Evolutionary conservation across 2,329 filamentous ascomycete genomes (phyloP), one percentile per base, ranked within the genome.

Genomic region (Teratosphaeria zuluensis): DNA sequence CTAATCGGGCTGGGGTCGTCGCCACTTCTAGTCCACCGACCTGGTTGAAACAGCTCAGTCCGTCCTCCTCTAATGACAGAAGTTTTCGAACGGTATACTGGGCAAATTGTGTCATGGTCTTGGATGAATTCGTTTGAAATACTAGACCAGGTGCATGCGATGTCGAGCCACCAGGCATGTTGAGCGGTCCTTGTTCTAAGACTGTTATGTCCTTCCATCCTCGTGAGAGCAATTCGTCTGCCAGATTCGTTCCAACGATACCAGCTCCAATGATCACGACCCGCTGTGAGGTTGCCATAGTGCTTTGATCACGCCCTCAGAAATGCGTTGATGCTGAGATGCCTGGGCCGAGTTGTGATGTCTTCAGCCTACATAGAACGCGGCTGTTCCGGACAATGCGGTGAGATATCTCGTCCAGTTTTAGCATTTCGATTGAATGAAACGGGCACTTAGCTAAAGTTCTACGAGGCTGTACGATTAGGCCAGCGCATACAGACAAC

Each of bases 171-270:
- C 84, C 84, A 0, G 84, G 84, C 77, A 86, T 80, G 59, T 76
- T 73, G 62, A 86, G 69, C 2, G 84, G 84, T 0, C 84, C 84
- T 69, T 86, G 84, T 63, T 86, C 84, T 62, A 86, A 73, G 55
- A 86, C 83, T 19, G 83, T 86, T 69, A 86, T 83, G 68, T 85
- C 72, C 57, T 69, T 78, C 83, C 84, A 86, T 74, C 84, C 84
- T 65, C 82, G 78, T 28, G 77, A 76, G 63, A 83, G 77, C 65
- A 86, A 78, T 76, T 86, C 84, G 64, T 86, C 84, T 54, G 84
- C 84, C 54, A 86, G 72, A 60, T 86, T 86, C 59, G 79, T 78
- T 53, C 84, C 84, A 59, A 86, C 84, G 59, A 86, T 85, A 54
- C 84, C 84, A 55, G 84, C 84, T 42, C 84, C 84, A 60, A 84